A percentile compares a stretch with the other conserved stretches of the same genome.
These are phyloP conservation scores for Chaetomium strumarium DNA, from an alignment of 2,329 filamentous ascomycete species.

Conservation along the genomic window DNA sequence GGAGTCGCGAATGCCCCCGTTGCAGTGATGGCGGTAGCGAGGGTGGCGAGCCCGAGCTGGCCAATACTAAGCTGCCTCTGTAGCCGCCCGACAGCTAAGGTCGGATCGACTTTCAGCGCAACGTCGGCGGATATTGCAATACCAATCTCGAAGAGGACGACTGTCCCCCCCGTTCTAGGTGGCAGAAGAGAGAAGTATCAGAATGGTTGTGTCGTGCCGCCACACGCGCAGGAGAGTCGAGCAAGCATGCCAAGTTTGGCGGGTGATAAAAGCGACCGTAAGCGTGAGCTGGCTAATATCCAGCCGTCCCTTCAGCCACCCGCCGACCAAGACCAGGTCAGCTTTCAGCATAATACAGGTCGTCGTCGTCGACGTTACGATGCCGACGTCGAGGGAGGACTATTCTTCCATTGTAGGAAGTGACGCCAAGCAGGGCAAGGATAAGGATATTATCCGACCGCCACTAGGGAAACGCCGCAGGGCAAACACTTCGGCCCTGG, in stretches of 20 bases:
- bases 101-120: too few relatives aligned
- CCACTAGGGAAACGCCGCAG: constrained; percentile 1
- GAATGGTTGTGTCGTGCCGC: constrained; percentile 1
- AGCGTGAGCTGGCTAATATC: not conserved
- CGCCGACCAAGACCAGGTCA: not conserved
- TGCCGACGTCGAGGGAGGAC: constrained; percentile 10
- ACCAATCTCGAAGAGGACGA: too few relatives aligned
- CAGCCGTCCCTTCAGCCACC: not conserved
- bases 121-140: too few relatives aligned
- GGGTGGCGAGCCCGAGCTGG: too few relatives aligned
- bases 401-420: not conserved
- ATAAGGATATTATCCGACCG: constrained; percentile 4
- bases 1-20: too few relatives aligned
- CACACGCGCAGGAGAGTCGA: constrained; percentile 6
- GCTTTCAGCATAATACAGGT: not conserved
- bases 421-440: constrained; percentile 5
- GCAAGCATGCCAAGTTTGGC: constrained; percentile 6
- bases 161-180: constrained; percentile 6
- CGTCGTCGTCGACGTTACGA: constrained; percentile 1
- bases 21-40: too few relatives aligned
- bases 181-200: constrained; percentile 11
- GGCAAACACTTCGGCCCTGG: constrained; percentile 3
- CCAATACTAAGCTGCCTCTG: too few relatives aligned
- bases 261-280: not conserved
- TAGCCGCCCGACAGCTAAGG: too few relatives aligned